phyloP scores from a whole-genome alignment of 306 rosid genomes.

The Delonix regia region DNA sequence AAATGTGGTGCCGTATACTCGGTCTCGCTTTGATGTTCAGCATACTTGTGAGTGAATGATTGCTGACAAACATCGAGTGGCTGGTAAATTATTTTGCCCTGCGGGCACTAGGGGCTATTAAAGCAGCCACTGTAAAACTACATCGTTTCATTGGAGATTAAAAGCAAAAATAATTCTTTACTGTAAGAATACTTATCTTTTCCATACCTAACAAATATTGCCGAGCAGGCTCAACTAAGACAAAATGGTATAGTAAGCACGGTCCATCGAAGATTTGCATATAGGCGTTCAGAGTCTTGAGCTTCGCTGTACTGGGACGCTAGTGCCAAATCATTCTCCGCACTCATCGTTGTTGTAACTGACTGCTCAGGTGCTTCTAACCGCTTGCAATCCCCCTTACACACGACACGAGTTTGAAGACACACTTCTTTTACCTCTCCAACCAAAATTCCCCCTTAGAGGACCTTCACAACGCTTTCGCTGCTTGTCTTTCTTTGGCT shows the following conservation, averaged over 20 bases:
- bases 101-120: too few species aligned
- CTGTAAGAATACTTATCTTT: too few species aligned
- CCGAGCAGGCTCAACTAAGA: too few species aligned
- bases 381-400: not conserved
- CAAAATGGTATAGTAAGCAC: too few species aligned
- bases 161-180: not conserved
- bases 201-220: too few species aligned
- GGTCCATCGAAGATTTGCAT: not conserved
- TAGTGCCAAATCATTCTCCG: not conserved
- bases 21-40: too few species aligned
- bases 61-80: not conserved
- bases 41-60: too few species aligned
- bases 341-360: not conserved
- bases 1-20: too few species aligned
- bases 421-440: not conserved
- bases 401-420: constrained; percentile 19
- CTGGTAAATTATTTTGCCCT: not conserved
- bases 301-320: not conserved
- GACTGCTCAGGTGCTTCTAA: not conserved
- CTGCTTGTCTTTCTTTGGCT: not conserved
- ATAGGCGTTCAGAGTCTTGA: not conserved
- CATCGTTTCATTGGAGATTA: not conserved
- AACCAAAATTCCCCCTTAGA: not conserved
- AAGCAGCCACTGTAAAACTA: not conserved
- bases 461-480: not conserved